phyloP scores from a whole-genome alignment of 805 yeast genomes.

The Ogataea sp. region DNA sequence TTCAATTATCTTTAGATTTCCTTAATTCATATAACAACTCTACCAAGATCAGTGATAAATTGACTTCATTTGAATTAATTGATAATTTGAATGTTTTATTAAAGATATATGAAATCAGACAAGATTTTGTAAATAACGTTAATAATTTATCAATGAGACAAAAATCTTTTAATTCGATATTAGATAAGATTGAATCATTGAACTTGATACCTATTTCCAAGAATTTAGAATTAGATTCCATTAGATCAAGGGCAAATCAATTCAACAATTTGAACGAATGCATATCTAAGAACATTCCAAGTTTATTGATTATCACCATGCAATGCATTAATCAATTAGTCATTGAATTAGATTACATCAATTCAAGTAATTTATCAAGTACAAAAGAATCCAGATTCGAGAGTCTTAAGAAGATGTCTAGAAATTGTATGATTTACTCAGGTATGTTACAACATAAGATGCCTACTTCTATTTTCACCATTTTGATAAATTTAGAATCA shows the following conservation, averaged over 20 bases:
- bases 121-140: conserved; percentile 17
- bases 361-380: conserved; percentile 4
- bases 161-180: conserved; percentile 33
- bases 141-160: conserved; percentile 44
- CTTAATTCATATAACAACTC: conserved; percentile 44
- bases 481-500: conserved; percentile 54
- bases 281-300: conserved; percentile 73
- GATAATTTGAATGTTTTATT: conserved; percentile 61
- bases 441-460: conserved; percentile 91
- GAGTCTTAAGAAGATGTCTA: conserved; percentile 56
- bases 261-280: conserved; percentile 58
- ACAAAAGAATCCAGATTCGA: conserved; percentile 46
- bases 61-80: conserved; percentile 40
- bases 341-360: conserved; percentile 23
- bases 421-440: conserved; percentile 88
- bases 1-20: conserved; percentile 36
- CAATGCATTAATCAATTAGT: conserved; percentile 51
- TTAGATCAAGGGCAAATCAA: conserved; percentile 65
- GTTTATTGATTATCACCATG: conserved; percentile 74
- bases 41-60: conserved; percentile 47
- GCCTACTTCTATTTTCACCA: conserved; percentile 78
- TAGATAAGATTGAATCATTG: conserved; percentile 47
- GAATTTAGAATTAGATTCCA: conserved; percentile 42
- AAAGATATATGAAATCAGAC: conserved; percentile 61
- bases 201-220: conserved; percentile 54